A percentile compares a stretch with the other conserved stretches of the same genome.
phyloP scores from a whole-genome alignment of 108 stramenopile species.

The Cyclotella cryptica region DNA sequence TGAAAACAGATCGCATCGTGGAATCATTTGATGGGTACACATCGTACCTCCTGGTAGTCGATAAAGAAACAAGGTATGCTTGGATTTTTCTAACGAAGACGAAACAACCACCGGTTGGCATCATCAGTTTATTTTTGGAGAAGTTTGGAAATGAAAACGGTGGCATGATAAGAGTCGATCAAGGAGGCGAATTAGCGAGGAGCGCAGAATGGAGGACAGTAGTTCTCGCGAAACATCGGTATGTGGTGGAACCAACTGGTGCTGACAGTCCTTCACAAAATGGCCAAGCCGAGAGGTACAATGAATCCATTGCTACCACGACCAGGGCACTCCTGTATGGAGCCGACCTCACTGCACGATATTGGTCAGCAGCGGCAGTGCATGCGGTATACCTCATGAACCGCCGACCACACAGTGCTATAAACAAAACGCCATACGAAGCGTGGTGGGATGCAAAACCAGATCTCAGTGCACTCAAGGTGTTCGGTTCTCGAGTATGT shows the following conservation, averaged over 20 bases:
- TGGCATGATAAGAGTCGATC: not conserved
- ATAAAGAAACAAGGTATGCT: not conserved
- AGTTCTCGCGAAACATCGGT: not conserved
- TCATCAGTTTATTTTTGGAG: not conserved
- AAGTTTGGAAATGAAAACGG: not conserved
- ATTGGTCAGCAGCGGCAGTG: not conserved
- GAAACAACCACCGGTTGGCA: not conserved
- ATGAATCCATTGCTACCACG: not conserved
- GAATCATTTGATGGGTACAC: constrained; percentile 1
- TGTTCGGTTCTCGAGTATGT: no score
- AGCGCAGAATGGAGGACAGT: not conserved
- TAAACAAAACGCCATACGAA: no score
- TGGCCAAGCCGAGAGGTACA: not conserved
- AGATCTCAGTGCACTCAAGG: no score
- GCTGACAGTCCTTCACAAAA: not conserved
- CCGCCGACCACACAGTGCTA: not conserved
- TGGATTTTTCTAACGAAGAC: not conserved
- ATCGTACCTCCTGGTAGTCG: not conserved
- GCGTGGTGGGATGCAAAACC: no score
- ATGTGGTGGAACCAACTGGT: not conserved
- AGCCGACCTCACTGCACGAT: not conserved
- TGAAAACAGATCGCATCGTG: not conserved
- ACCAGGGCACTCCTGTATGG: not conserved
- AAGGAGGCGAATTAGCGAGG: not conserved
- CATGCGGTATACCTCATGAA: no score